Evolutionary conservation across 192 early-diverging fungal species (phyloP), one percentile per base, ranked within the genome.

Genomic region (Chytriomyces hyalinus): DNA sequence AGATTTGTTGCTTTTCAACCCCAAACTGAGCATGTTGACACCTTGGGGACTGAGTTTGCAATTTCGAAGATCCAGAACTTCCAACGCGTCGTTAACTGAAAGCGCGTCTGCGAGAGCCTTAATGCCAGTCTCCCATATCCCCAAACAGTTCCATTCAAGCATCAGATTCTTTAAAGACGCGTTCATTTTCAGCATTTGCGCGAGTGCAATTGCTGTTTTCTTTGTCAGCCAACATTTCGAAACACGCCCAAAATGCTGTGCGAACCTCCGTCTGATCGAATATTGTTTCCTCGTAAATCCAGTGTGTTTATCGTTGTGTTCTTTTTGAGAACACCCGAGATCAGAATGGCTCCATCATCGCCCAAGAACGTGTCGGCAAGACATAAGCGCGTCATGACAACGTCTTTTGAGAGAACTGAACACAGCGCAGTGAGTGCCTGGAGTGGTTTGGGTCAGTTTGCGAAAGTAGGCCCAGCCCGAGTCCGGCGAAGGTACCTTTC

Each of bases 131-230:
- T 90, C 85, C 89, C 89, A 90, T 59, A 90, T 85, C 4, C 89
- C 89, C 22, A 90, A 80, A 80, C 87, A 88, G 73, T 90, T 90
- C 89, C 89, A 90, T 76, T 90, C 89, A 10, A 90, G 74, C 9
- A 82, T 65, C 36, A 90, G 73, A 77, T 72, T 72, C 75, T 87
- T 77, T 15, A 90, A 65, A 8, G 78, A 46, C 5, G 70, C 45
- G 78, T 90, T 90, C 64, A 88, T 80, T 66, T 86, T 86, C 0
- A 90, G 79, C 87, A 90, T 87, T 70, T 88, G 86, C 3, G 75
- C 84, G 2, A 90, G 24, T 36, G 89, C 89, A 22, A 79, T 86
- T 17, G 87, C 86, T 36, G 36, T 36, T 36, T 36, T 36, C 36
- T 36, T 36, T 36, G 36, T 36, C 36, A 36, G 36, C 36, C 36